Evolutionary conservation across 2,329 filamentous ascomycete genomes (phyloP).

Genomic region (Botrytis galanthina): DNA sequence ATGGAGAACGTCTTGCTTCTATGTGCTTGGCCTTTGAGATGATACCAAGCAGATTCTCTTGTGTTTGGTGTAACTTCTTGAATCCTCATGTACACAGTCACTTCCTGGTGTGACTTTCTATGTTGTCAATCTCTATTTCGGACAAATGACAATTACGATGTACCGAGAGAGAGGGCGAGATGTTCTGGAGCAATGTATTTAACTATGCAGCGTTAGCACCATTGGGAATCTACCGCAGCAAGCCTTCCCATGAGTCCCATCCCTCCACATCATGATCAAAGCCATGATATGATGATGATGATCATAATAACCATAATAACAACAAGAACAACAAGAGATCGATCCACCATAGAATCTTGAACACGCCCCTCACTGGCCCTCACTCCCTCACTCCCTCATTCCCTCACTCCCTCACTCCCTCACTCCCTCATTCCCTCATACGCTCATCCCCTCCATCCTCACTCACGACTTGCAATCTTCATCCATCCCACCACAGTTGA

Average conservation of each 20-base stretch:
- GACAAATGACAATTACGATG: background rate
- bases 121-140: background rate
- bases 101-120: background rate
- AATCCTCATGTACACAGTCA: too few relatives aligned
- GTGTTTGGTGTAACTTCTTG: background rate
- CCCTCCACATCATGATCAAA: background rate
- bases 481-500: background rate
- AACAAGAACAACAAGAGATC: background rate
- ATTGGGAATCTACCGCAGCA: background rate
- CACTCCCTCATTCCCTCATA: too few relatives aligned
- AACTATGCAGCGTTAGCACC: background rate
- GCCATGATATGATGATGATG: background rate
- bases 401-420: too few relatives aligned
- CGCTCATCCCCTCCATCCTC: background rate
- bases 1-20: background rate
- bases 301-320: background rate
- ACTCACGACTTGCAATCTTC: background rate
- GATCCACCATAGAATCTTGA: background rate
- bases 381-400: too few relatives aligned
- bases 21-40: background rate
- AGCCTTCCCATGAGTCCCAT: background rate
- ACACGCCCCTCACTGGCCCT: background rate
- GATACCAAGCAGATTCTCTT: background rate
- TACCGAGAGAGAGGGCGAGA: background rate
- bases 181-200: background rate